Percentiles rank a stretch among this genome's conserved stretches.
Evolutionary conservation across 352 stramenopile species (phyloP).

Genomic region (Thalassiosira sp.): DNA sequence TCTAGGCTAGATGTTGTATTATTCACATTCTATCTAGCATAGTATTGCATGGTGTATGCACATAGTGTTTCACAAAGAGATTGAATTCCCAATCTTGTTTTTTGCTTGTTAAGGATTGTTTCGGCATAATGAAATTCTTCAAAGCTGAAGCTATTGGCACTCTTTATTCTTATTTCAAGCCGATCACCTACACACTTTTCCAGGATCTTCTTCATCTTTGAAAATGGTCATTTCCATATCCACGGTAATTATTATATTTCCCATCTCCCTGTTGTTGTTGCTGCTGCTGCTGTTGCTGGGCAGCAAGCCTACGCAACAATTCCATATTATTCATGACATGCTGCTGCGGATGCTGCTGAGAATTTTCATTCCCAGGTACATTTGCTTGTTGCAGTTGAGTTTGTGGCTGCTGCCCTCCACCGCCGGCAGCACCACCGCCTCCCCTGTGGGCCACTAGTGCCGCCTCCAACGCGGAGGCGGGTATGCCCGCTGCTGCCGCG

Average conservation of each 20-base stretch:
- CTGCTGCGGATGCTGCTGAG: conserved; percentile 17
- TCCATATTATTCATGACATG: conserved; percentile 26
- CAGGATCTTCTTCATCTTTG: conserved; percentile 1
- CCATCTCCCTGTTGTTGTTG: conserved; percentile 11
- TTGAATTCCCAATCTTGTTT: too few species aligned
- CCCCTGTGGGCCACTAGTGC: conserved; percentile 22
- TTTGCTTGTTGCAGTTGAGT: conserved; percentile 12
- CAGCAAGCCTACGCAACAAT: conserved; percentile 32
- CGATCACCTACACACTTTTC: too few species aligned
- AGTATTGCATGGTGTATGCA: too few species aligned
- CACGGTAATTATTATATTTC: conserved; percentile 30
- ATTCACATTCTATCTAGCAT: too few species aligned
- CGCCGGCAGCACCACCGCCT: background rate
- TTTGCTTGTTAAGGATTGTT: too few species aligned
- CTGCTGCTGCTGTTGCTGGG: conserved; percentile 32
- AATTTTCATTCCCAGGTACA: conserved; percentile 21
- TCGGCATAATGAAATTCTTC: too few species aligned
- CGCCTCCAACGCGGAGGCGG: conserved; percentile 41
- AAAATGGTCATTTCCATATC: conserved; percentile 34
- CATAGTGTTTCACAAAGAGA: too few species aligned
- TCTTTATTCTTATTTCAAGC: too few species aligned
- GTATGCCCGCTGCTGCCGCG: conserved; percentile 36
- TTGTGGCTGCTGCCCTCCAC: conserved; percentile 7
- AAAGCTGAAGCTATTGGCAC: too few species aligned
- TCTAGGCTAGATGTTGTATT: too few species aligned